Conservation (phyloP, 2,329 filamentous ascomycete species). For the Piedraia hortae region DNA sequence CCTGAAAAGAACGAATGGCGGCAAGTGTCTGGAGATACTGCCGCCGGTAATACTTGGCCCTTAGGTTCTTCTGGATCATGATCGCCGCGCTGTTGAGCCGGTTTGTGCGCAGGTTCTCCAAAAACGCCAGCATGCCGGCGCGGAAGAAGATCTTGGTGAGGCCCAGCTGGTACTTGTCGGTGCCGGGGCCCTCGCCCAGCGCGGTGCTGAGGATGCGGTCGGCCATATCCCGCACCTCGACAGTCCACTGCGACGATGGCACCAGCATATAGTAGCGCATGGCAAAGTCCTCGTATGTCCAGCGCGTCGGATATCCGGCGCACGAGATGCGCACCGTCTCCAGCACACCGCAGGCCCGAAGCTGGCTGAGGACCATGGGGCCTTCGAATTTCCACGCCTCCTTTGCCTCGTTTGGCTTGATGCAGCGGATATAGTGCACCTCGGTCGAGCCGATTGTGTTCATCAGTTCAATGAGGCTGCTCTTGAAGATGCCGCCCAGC, state of each 20-base stretch:
- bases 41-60: constrained; percentile 79
- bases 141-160: constrained; percentile 98
- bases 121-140: constrained; percentile 90
- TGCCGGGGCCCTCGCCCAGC: constrained; percentile 40
- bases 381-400: constrained; percentile 95
- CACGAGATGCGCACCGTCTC: constrained; percentile 95
- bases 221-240: constrained; percentile 81
- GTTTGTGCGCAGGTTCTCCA: constrained; percentile 77
- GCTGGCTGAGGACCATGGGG: constrained; percentile 90
- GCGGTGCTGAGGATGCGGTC: constrained; percentile 76
- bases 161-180: constrained; percentile 90
- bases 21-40: constrained; percentile 69
- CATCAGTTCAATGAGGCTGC: constrained; percentile 94
- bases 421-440: constrained; percentile 95
- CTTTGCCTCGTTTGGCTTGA: constrained; percentile 95
- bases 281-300: constrained; percentile 98
- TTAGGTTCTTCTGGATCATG: constrained; percentile 96
- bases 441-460: constrained; percentile 91
- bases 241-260: constrained; percentile 67
- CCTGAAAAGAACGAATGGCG: constrained; percentile 55
- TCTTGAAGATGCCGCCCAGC: constrained; percentile 94
- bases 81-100: constrained; percentile 81
- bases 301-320: constrained; percentile 86
- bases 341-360: constrained; percentile 92
- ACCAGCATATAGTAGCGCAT: constrained; percentile 96